These are phyloP conservation scores for Bacidia gigantensis DNA, from an alignment of 495 filamentous ascomycete species.

Conservation along the genomic window DNA sequence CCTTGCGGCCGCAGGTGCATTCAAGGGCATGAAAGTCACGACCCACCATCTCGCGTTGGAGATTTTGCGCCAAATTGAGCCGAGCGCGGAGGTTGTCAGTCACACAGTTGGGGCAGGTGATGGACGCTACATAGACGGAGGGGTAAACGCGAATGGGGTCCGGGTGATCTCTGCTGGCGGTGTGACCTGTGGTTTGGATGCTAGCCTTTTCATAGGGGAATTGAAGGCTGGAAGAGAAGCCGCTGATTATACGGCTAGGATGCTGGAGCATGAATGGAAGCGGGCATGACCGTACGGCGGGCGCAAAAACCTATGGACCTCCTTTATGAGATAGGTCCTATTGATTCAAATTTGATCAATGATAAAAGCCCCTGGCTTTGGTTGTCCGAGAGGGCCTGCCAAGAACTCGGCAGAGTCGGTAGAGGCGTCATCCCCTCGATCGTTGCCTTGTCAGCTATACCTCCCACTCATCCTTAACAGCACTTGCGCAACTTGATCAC, in stretches of 20 bases:
- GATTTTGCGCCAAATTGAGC: conserved; percentile 41
- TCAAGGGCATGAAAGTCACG: conserved; percentile 53
- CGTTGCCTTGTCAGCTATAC: too few species aligned
- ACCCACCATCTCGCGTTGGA: conserved; percentile 53
- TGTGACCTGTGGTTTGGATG: conserved; percentile 15
- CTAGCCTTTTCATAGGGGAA: conserved; percentile 10
- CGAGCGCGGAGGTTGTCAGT: conserved; percentile 3
- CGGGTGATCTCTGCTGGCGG: conserved; percentile 11
- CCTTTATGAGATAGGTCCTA: too few species aligned
- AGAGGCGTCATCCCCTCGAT: too few species aligned
- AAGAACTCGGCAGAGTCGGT: too few species aligned
- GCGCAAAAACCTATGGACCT: too few species aligned
- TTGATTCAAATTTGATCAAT: too few species aligned
- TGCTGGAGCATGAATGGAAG: conserved; percentile 8
- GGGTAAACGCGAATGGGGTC: conserved; percentile 7
- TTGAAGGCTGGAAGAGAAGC: conserved; percentile 13
- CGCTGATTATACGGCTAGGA: conserved; percentile 6
- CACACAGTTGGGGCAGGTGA: not conserved
- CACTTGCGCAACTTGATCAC: not conserved
- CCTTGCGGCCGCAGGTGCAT: conserved; percentile 53
- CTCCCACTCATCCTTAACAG: not conserved
- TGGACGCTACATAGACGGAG: conserved; percentile 10
- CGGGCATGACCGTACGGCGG: too few species aligned
- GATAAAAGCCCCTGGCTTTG: too few species aligned
- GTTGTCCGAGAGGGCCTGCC: too few species aligned